Conservation (phyloP, 1,284 basidiomycete species). For the Leccinum angustisporum region DNA sequence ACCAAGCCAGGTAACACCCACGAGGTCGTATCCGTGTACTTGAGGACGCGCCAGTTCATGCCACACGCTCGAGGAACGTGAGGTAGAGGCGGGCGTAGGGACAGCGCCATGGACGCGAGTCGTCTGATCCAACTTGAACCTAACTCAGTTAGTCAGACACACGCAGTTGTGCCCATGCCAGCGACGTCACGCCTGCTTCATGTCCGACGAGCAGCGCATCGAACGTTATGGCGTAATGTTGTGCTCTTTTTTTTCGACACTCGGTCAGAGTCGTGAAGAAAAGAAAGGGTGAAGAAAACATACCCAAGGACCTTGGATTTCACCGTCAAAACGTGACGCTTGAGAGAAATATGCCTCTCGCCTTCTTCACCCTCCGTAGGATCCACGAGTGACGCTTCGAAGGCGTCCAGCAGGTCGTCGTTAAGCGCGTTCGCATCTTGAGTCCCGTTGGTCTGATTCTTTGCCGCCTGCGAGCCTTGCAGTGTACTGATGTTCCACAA, state of each 20-base stretch:
- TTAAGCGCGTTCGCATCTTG: constrained; percentile 36
- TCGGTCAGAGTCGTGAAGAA: constrained; percentile 4
- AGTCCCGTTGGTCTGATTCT: constrained; percentile 10
- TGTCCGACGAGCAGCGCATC: constrained; percentile 92
- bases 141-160: constrained; percentile 31
- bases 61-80: constrained; percentile 50
- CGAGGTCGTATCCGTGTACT: constrained; percentile 91
- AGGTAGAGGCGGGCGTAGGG: constrained; percentile 9
- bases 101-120: constrained; percentile 78
- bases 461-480: constrained; percentile 25
- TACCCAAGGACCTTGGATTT: constrained; percentile 54
- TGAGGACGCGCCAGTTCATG: constrained; percentile 89
- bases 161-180: constrained; percentile 65
- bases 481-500: constrained; percentile 76
- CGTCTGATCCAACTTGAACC: constrained; percentile 87
- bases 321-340: constrained; percentile 73
- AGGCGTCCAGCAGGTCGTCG: constrained; percentile 82
- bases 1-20: constrained; percentile 77
- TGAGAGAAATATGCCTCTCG: constrained; percentile 80
- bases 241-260: constrained; percentile 39
- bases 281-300: background rate
- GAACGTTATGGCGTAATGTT: constrained; percentile 77
- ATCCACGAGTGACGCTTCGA: constrained; percentile 76
- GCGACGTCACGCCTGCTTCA: constrained; percentile 85
- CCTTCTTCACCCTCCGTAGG: constrained; percentile 66